Conservation (phyloP, 345 rosid species). For the Cochlearia excelsa region DNA sequence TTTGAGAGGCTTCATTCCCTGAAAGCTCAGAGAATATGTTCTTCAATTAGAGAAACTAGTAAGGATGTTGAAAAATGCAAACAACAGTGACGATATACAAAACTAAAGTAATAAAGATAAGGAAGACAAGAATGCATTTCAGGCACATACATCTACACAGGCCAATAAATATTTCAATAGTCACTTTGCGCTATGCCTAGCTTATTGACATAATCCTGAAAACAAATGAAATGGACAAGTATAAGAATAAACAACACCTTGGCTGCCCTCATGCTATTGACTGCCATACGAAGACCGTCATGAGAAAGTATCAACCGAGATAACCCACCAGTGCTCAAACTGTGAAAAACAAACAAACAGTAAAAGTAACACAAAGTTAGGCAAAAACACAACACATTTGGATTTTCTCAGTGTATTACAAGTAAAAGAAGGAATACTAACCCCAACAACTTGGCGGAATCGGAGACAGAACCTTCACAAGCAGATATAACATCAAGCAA, state of each 20-base stretch:
- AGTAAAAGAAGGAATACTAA: constrained; percentile 23
- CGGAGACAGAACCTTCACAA: constrained; percentile 76
- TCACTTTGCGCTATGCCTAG: background rate
- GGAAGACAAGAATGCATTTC: constrained; percentile 15
- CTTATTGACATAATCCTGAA: too few relatives aligned
- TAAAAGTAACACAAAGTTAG: background rate
- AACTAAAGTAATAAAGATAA: background rate
- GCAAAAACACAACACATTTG: background rate
- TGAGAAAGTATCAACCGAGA: constrained; percentile 81
- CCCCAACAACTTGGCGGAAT: constrained; percentile 76
- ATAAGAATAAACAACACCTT: constrained; percentile 46
- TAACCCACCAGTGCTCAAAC: constrained; percentile 89
- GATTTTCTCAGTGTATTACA: background rate
- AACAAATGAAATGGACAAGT: background rate
- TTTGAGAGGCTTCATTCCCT: constrained; percentile 87
- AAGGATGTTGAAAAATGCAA: constrained; percentile 3
- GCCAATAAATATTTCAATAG: background rate
- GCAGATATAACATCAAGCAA: constrained; percentile 71
- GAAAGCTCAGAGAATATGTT: constrained; percentile 21
- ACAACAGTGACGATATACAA: constrained; percentile 12
- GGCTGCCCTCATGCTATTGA: constrained; percentile 66
- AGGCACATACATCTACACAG: background rate
- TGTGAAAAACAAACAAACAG: constrained; percentile 32
- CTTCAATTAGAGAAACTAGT: constrained; percentile 8
- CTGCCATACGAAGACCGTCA: constrained; percentile 80